Base-by-base conservation (phyloP, 192 early-diverging fungal genomes). In the Radiomyces spectabilis region DNA sequence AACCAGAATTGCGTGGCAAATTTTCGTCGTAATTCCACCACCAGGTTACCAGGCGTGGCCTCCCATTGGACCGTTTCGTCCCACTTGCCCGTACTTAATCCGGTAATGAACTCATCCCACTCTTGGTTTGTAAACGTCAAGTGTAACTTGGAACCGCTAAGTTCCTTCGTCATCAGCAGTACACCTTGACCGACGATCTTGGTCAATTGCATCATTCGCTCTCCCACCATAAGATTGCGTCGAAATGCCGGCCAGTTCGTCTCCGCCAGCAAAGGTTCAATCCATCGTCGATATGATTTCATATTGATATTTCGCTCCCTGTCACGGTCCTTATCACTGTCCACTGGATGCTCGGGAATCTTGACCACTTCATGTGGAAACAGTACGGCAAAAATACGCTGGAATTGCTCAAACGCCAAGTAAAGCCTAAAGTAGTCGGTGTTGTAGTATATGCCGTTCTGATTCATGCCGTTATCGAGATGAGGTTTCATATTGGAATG, bases 101-200 rank as follows among this genome's bases (percentile, higher is more conserved):
- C 64, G 1, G 41, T 51, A 27, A 66, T 40, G 33, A 63, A 63
- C 30, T 49, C 61, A 41, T 63, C 59, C 65, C 65, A 68, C 42
- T 68, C 65, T 16, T 61, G 47, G 33, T 68, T 68, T 10, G 65
- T 68, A 18, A 68, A 68, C 3, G 65, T 68, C 10, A 68, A 35
- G 32, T 68, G 65, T 8, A 73, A 38, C 31, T 73, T 73, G n/a
- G 67, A 65, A 4, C 71, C 71, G 10, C 56, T 61, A 2, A 73
- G 43, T 41, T 73, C 71, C 37, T 73, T 73, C 3, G 71, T 73
- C 71, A 73, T 69, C 35, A 69, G 30, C 10, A 73, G 45, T 16
- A 73, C 68, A 9, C 71, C 71, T 50, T 65, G 45, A n/a, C 71
- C 71, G 9, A 69, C 58, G 1, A 61, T 41, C 5, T 61, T 55